phyloP scores from a whole-genome alignment of 495 filamentous ascomycete species.

The Chaetomidium leptoderma region DNA sequence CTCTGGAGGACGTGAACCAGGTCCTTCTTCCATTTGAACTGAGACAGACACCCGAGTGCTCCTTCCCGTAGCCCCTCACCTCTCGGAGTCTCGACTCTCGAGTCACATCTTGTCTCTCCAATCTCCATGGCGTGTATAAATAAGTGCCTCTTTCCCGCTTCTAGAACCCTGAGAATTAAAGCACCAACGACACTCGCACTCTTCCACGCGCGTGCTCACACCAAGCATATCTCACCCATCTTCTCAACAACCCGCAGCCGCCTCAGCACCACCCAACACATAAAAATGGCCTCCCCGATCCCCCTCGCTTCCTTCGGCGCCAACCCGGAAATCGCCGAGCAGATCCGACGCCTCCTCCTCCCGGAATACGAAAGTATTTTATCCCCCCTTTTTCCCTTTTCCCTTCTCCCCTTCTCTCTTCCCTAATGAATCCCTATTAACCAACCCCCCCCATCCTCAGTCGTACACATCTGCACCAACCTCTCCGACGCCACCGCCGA shows the following conservation, averaged over 20 bases:
- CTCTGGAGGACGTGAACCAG: too few species aligned
- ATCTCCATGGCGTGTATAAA: background rate
- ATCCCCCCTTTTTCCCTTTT: background rate
- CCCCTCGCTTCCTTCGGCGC: constrained; percentile 29
- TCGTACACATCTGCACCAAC: constrained; percentile 28
- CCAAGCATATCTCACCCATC: background rate
- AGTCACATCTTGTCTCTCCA: background rate
- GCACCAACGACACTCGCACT: background rate
- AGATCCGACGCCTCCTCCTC: constrained; percentile 21
- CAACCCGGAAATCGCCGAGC: constrained; percentile 24
- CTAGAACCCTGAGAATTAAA: background rate
- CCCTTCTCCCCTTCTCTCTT: background rate
- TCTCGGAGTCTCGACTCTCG: too few species aligned
- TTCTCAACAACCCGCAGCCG: background rate
- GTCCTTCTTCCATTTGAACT: background rate
- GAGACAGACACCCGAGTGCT: background rate
- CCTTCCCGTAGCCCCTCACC: too few species aligned
- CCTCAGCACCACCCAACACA: background rate
- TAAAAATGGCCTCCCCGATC: constrained; percentile 16
- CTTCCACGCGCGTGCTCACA: background rate
- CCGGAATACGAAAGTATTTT: constrained; percentile 35
- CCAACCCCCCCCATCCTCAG: too few species aligned
- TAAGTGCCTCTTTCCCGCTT: background rate
- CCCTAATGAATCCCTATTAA: background rate
- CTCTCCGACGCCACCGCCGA: constrained; percentile 21